A percentile compares a stretch with the other conserved stretches of the same genome.
Conservation (phyloP, 257 asterid genomes). For the Hygrophila difformis region DNA sequence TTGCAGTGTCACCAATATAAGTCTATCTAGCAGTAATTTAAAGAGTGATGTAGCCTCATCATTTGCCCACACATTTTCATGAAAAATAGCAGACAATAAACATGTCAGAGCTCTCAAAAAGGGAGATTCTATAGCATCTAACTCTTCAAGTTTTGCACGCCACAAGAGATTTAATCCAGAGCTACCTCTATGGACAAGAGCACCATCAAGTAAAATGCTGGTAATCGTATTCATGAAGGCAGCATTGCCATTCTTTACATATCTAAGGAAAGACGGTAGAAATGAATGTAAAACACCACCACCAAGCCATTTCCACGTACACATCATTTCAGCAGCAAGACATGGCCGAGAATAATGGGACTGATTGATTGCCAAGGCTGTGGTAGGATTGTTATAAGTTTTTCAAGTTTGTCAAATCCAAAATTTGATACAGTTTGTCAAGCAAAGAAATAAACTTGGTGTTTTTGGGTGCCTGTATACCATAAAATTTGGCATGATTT, state of each 20-base stretch:
- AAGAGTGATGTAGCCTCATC: constrained; percentile 53
- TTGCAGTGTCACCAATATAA: constrained; percentile 59
- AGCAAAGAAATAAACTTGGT: constrained; percentile 52
- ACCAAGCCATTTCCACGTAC: constrained; percentile 92
- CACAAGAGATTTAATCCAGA: constrained; percentile 45
- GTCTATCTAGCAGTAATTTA: constrained; percentile 48
- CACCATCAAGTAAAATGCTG: constrained; percentile 77
- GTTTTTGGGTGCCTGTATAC: constrained; percentile 51
- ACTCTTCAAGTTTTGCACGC: constrained; percentile 47
- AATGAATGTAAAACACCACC: constrained; percentile 68
- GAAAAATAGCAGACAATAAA: constrained; percentile 43
- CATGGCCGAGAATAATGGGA: constrained; percentile 69
- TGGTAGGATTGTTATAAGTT: constrained; percentile 31
- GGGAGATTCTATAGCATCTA: constrained; percentile 66
- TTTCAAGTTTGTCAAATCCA: constrained; percentile 58
- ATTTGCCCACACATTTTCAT: constrained; percentile 57
- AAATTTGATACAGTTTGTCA: constrained; percentile 56
- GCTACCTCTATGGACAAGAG: constrained; percentile 64
- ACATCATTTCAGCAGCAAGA: constrained; percentile 96
- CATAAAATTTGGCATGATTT: no score
- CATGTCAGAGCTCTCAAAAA: constrained; percentile 68
- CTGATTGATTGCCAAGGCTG: constrained; percentile 23
- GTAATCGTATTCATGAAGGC: constrained; percentile 54
- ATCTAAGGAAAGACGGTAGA: constrained; percentile 48
- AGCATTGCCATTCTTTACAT: constrained; percentile 34